Evolutionary conservation across 768 basidiomycete genomes (phyloP).

Genomic region (Mycena belliarum): DNA sequence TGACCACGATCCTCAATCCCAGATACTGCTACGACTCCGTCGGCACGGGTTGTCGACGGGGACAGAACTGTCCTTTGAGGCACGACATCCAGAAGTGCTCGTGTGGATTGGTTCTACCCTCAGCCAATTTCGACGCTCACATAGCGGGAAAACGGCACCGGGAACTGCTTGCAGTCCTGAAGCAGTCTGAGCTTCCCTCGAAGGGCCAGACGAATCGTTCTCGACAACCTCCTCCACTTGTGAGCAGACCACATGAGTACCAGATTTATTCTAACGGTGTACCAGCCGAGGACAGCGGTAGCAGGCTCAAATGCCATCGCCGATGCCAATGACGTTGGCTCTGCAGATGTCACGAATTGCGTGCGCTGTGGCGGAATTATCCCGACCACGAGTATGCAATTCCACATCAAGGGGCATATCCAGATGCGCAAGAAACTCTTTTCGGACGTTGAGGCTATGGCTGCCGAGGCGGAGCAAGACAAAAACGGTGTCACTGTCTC

Average conservation of each 20-base stretch:
- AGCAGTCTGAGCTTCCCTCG: slow-evolving; percentile 7
- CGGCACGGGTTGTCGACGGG: slow-evolving; percentile 28
- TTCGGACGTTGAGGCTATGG: slow-evolving; percentile 31
- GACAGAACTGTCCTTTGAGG: slow-evolving; percentile 30
- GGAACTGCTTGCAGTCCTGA: slow-evolving; percentile 10
- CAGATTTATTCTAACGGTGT: background rate
- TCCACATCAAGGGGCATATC: slow-evolving; percentile 33
- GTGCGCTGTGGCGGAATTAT: slow-evolving; percentile 24
- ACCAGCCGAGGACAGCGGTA: background rate
- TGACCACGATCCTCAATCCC: slow-evolving; percentile 11
- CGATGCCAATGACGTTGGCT: too few relatives aligned
- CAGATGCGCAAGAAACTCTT: slow-evolving; percentile 27
- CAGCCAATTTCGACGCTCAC: slow-evolving; percentile 24
- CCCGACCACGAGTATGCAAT: slow-evolving; percentile 21
- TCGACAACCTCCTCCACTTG: background rate
- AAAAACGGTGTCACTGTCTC: slow-evolving; percentile 48
- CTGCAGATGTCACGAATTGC: background rate
- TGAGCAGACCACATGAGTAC: background rate
- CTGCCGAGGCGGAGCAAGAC: slow-evolving; percentile 46
- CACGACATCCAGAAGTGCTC: slow-evolving; percentile 40
- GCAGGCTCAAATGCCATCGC: background rate
- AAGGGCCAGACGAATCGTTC: background rate
- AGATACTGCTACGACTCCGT: slow-evolving; percentile 30
- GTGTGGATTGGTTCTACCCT: slow-evolving; percentile 32
- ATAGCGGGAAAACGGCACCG: slow-evolving; percentile 32